A percentile compares a stretch with the other conserved stretches of the same genome.
phyloP scores from a whole-genome alignment of 1,139 yeast species.

The Hansenula sp. region DNA sequence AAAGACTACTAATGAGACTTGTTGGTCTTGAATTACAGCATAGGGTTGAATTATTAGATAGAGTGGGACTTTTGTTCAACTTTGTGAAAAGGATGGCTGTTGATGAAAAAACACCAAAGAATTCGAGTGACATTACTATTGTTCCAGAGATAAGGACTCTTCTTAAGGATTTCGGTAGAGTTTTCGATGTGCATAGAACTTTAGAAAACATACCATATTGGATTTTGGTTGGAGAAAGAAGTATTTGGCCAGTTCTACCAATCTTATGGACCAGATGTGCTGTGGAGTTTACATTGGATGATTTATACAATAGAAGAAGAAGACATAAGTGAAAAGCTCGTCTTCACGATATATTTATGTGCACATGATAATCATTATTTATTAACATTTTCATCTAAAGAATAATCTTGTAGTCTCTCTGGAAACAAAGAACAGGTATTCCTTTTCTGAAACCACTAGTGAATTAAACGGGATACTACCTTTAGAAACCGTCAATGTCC shows the following conservation, averaged over 20 bases:
- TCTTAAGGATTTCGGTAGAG: conserved; percentile 62
- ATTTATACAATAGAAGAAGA: conserved; percentile 40
- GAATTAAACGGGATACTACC: conserved; percentile 41
- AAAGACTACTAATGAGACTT: conserved; percentile 25
- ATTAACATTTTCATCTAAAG: conserved; percentile 26
- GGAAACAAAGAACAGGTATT: conserved; percentile 58
- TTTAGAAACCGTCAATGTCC: conserved; percentile 53
- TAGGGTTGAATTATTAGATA: conserved; percentile 74
- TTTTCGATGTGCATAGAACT: conserved; percentile 68
- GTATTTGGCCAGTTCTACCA: conserved; percentile 92
- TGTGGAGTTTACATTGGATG: conserved; percentile 86
- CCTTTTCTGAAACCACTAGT: conserved; percentile 48
- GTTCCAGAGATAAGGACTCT: conserved; percentile 82
- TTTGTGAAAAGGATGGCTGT: conserved; percentile 72
- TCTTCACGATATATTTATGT: background rate
- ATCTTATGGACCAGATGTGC: conserved; percentile 85
- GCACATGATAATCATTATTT: background rate
- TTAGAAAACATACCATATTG: conserved; percentile 77
- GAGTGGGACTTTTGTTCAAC: conserved; percentile 71
- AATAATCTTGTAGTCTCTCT: conserved; percentile 46
- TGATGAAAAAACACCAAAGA: conserved; percentile 81
- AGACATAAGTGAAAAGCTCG: conserved; percentile 25
- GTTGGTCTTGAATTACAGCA: conserved; percentile 71
- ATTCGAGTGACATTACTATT: conserved; percentile 77
- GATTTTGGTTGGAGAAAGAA: conserved; percentile 86